These are phyloP conservation scores for Starmerella stigmatis DNA, from an alignment of 805 yeast species.

Conservation along the genomic window DNA sequence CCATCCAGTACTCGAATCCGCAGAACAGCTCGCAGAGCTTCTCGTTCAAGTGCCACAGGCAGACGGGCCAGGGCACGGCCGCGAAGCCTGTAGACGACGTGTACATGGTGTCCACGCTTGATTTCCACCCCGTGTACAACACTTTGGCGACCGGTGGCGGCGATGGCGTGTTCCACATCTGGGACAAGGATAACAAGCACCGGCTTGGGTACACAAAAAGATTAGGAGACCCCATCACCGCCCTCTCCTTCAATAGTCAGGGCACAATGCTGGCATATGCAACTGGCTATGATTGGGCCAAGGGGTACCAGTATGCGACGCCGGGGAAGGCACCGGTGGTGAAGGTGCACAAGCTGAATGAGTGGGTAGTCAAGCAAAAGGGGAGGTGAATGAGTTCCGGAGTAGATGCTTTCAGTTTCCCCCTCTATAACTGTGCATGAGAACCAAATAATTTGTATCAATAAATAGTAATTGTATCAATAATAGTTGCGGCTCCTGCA, in stretches of 20 bases:
- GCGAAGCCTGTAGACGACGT: constrained; percentile 51
- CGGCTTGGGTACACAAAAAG: constrained; percentile 69
- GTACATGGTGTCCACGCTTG: constrained; percentile 68
- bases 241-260: constrained; percentile 67
- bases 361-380: constrained; percentile 60
- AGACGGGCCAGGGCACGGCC: constrained; percentile 39
- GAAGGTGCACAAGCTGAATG: constrained; percentile 74
- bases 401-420: too few species aligned
- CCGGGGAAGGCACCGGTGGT: constrained; percentile 65
- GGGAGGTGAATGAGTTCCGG: too few species aligned
- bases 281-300: constrained; percentile 88
- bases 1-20: constrained; percentile 83
- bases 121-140: constrained; percentile 82
- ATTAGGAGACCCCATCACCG: constrained; percentile 48
- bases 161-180: constrained; percentile 85
- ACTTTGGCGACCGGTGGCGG: constrained; percentile 91
- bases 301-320: constrained; percentile 61
- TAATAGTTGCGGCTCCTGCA: too few species aligned
- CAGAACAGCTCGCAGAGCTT: constrained; percentile 51
- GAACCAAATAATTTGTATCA: too few species aligned
- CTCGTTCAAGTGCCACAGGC: constrained; percentile 91
- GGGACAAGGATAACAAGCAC: constrained; percentile 92
- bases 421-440: too few species aligned
- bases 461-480: too few species aligned
- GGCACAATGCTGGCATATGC: constrained; percentile 89